Percentiles rank a stretch among this genome's conserved stretches.
phyloP scores from a whole-genome alignment of 345 rosid genomes.

The Hirschfeldia incana region DNA sequence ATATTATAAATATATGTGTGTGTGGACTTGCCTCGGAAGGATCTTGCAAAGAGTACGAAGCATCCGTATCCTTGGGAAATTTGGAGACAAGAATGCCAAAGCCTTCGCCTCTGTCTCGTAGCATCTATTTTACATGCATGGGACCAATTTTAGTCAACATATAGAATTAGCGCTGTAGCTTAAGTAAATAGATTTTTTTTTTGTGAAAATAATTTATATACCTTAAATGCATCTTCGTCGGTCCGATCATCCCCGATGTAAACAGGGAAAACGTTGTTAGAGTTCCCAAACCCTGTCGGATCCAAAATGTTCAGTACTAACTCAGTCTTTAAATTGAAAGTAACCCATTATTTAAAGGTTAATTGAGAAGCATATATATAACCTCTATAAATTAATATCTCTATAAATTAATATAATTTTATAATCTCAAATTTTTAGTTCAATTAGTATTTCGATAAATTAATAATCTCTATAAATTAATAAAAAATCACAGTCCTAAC shows the following conservation, averaged over 20 bases:
- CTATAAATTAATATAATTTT: too few relatives aligned
- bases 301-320: constrained; percentile 7
- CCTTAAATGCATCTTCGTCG: constrained; percentile 98
- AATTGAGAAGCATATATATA: constrained; percentile 15
- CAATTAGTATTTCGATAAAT: too few relatives aligned
- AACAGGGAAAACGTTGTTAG: constrained; percentile 74
- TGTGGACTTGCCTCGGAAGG: constrained; percentile 57
- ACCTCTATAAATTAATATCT: too few relatives aligned
- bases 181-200: background rate
- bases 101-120: constrained; percentile 81
- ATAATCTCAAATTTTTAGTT: too few relatives aligned
- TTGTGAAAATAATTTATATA: constrained; percentile 29
- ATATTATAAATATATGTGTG: background rate
- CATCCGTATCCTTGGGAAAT: constrained; percentile 79
- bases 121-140: constrained; percentile 46
- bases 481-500: too few relatives aligned
- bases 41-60: constrained; percentile 79
- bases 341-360: background rate
- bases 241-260: constrained; percentile 96
- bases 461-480: too few relatives aligned
- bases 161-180: background rate
- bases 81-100: constrained; percentile 90
- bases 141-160: background rate
- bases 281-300: constrained; percentile 66
- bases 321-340: background rate